Evolutionary conservation across 1,284 basidiomycete genomes (phyloP).

Genomic region (Ustilago vetiveriae): DNA sequence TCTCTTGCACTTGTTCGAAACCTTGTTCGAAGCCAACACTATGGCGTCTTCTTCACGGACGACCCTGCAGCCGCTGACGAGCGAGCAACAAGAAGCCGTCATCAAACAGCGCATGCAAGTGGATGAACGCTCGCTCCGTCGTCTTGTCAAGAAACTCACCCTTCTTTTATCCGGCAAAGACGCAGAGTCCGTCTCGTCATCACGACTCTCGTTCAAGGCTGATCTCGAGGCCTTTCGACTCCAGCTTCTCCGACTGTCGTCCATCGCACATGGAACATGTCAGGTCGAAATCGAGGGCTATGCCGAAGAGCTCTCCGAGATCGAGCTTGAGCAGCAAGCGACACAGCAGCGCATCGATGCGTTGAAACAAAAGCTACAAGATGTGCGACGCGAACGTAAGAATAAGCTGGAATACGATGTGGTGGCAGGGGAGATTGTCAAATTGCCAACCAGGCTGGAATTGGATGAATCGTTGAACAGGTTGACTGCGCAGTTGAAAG

Average conservation of each 20-base stretch:
- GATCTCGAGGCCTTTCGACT: slow-evolving; percentile 34
- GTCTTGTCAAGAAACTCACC: slow-evolving; percentile 39
- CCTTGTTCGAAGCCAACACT: too few relatives aligned
- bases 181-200: slow-evolving; percentile 15
- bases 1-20: too few relatives aligned
- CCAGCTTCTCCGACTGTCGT: slow-evolving; percentile 17
- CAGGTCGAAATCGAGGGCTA: slow-evolving; percentile 27
- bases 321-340: slow-evolving; percentile 24
- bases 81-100: slow-evolving; percentile 37
- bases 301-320: slow-evolving; percentile 17
- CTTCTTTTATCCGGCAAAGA: slow-evolving; percentile 21
- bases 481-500: slow-evolving; percentile 20
- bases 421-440: slow-evolving; percentile 49
- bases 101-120: slow-evolving; percentile 45
- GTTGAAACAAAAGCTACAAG: slow-evolving; percentile 41
- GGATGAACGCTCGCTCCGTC: slow-evolving; percentile 30
- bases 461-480: slow-evolving; percentile 31
- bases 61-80: slow-evolving; percentile 23
- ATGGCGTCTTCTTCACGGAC: slow-evolving; percentile 27
- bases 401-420: slow-evolving; percentile 60
- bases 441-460: slow-evolving; percentile 44
- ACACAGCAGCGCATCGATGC: slow-evolving; percentile 38
- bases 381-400: slow-evolving; percentile 45
- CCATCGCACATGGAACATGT: slow-evolving; percentile 28
- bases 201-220: slow-evolving; percentile 35